Percentiles rank a stretch among this genome's conserved stretches.
phyloP scores from a whole-genome alignment of 75 land plant genomes.

The Selaginella tamariscina region DNA sequence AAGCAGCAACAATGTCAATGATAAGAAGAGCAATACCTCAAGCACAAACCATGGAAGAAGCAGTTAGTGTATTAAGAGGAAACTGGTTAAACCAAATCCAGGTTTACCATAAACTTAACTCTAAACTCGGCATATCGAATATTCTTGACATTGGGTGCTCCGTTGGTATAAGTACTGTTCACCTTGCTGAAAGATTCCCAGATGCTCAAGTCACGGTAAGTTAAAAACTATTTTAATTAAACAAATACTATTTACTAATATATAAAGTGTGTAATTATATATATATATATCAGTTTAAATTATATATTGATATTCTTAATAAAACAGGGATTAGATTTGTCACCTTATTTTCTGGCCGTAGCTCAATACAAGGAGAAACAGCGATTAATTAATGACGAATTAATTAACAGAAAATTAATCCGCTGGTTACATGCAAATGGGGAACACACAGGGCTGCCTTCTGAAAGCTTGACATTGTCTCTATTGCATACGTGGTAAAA shows the following conservation, averaged over 20 bases:
- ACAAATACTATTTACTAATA: too few species aligned
- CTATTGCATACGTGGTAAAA: constrained; percentile 71
- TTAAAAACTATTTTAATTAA: too few species aligned
- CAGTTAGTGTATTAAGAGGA: constrained; percentile 46
- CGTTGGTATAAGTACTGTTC: constrained; percentile 62
- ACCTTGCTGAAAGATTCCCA: constrained; percentile 59
- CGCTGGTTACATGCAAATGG: constrained; percentile 87
- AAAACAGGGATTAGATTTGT: constrained; percentile 75
- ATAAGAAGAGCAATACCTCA: constrained; percentile 55
- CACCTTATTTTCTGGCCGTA: constrained; percentile 88
- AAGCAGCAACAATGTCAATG: constrained; percentile 78
- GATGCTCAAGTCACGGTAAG: constrained; percentile 63
- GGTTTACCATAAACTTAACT: constrained; percentile 46
- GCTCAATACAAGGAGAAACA: constrained; percentile 68
- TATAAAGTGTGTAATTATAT: too few species aligned
- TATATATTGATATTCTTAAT: background rate
- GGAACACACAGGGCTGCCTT: constrained; percentile 64
- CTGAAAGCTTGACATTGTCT: constrained; percentile 68
- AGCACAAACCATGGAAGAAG: constrained; percentile 57
- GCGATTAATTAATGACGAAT: constrained; percentile 14
- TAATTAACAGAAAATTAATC: constrained; percentile 33
- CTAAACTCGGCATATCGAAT: constrained; percentile 33
- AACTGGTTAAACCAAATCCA: constrained; percentile 59
- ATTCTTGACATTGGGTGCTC: constrained; percentile 86
- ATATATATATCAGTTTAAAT: too few species aligned